Percentiles rank a stretch among this genome's conserved stretches.
These are phyloP conservation scores for Aquilaria malaccensis DNA, from an alignment of 345 rosid genomes.

Conservation along the genomic window DNA sequence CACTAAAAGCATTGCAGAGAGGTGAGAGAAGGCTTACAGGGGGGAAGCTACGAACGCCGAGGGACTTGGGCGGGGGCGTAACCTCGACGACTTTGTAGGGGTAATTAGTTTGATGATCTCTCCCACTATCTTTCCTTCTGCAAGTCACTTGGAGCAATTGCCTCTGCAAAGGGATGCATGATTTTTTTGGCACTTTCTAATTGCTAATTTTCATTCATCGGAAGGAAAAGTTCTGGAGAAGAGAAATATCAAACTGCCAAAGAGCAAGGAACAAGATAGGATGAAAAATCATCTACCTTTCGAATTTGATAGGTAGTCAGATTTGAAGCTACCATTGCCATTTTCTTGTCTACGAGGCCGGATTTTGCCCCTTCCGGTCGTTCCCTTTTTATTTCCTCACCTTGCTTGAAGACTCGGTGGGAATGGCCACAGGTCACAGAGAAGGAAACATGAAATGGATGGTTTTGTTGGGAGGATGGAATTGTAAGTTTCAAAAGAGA, in stretches of 20 bases:
- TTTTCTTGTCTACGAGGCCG: neutral
- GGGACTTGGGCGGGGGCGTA: constrained; percentile 90
- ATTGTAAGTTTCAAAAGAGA: too few relatives aligned
- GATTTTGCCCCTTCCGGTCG: too few relatives aligned
- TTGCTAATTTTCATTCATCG: neutral
- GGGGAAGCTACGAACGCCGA: constrained; percentile 85
- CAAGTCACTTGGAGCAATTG: constrained; percentile 34
- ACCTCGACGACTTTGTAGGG: constrained; percentile 89
- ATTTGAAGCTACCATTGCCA: constrained; percentile 39
- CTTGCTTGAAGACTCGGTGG: too few relatives aligned
- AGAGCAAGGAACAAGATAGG: neutral
- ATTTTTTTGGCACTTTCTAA: too few relatives aligned
- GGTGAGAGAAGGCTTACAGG: constrained; percentile 32
- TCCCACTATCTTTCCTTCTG: constrained; percentile 67
- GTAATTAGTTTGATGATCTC: constrained; percentile 34
- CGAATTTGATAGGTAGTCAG: constrained; percentile 21
- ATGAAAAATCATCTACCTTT: constrained; percentile 25
- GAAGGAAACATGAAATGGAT: too few relatives aligned
- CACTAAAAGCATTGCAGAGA: neutral
- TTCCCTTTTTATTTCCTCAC: too few relatives aligned
- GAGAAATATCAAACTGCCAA: neutral
- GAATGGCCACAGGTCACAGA: too few relatives aligned
- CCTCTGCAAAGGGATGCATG: constrained; percentile 18
- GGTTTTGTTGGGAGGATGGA: too few relatives aligned
- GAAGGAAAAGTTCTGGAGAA: neutral